These are phyloP conservation scores for Mycena alexandri DNA, from an alignment of 768 basidiomycete species.

Conservation along the genomic window DNA sequence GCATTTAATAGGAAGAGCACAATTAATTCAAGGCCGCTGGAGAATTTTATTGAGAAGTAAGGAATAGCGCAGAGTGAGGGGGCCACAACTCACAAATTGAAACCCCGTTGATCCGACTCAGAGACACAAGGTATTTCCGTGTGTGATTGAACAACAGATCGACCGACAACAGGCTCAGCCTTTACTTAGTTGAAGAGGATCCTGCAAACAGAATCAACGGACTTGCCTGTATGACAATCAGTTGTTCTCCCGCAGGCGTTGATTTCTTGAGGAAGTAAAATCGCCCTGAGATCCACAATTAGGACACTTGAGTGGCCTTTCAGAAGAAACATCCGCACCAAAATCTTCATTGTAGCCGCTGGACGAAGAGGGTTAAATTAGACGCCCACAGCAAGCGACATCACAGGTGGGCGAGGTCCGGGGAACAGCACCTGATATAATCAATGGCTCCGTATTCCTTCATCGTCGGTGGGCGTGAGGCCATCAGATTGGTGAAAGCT, in stretches of 20 bases:
- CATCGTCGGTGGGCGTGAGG: slow-evolving; percentile 8
- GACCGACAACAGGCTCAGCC: neutral
- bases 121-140: neutral
- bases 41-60: no score
- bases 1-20: neutral
- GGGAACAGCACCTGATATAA: slow-evolving; percentile 13
- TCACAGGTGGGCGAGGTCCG: neutral
- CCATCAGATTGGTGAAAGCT: slow-evolving; percentile 24
- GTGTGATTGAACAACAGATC: slow-evolving; percentile 13
- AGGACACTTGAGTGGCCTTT: neutral
- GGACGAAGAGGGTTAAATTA: slow-evolving; percentile 12
- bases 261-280: slow-evolving; percentile 20
- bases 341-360: slow-evolving; percentile 23
- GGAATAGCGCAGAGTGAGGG: no score
- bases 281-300: slow-evolving; percentile 21
- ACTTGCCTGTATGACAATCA: slow-evolving; percentile 31
- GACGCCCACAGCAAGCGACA: neutral
- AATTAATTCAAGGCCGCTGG: slow-evolving; percentile 26
- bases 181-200: slow-evolving; percentile 7
- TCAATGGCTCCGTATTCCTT: slow-evolving; percentile 16
- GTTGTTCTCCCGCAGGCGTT: slow-evolving; percentile 17
- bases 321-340: neutral
- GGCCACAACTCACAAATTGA: slow-evolving; percentile 10
- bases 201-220: slow-evolving; percentile 3
- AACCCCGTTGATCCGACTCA: slow-evolving; percentile 17